phyloP scores from a whole-genome alignment of 805 yeast species.

The Metschnikowia chrysomelidarum region DNA sequence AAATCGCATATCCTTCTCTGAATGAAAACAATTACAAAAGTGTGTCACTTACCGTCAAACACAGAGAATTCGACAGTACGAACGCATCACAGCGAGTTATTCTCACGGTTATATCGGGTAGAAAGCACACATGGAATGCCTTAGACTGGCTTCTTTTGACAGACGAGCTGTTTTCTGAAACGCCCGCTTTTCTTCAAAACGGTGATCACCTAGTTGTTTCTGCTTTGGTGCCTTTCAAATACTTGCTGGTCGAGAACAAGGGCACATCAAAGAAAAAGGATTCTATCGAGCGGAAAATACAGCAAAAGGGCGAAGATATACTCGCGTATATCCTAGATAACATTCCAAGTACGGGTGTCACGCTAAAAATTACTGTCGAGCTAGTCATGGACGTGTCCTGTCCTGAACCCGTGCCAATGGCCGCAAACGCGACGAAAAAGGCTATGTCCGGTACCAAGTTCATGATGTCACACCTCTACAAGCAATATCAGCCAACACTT shows the following conservation, averaged over 20 bases:
- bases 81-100: slow-evolving; percentile 26
- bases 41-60: slow-evolving; percentile 45
- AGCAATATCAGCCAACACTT: slow-evolving; percentile 42
- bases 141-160: slow-evolving; percentile 37
- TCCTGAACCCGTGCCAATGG: slow-evolving; percentile 9
- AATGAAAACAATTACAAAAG: slow-evolving; percentile 43
- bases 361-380: slow-evolving; percentile 40
- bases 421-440: slow-evolving; percentile 3
- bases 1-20: slow-evolving; percentile 27
- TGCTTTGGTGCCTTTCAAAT: slow-evolving; percentile 31
- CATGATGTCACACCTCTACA: slow-evolving; percentile 35
- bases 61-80: slow-evolving; percentile 33
- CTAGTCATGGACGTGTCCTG: slow-evolving; percentile 27
- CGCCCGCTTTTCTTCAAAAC: slow-evolving; percentile 28
- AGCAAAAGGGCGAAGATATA: slow-evolving; percentile 23
- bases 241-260: slow-evolving; percentile 15
- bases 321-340: slow-evolving; percentile 20
- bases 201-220: slow-evolving; percentile 42
- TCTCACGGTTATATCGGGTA: slow-evolving; percentile 37
- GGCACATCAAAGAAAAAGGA: slow-evolving; percentile 11
- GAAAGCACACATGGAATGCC: slow-evolving; percentile 45
- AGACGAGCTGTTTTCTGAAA: slow-evolving; percentile 5
- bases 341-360: slow-evolving; percentile 20
- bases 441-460: slow-evolving; percentile 28
- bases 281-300: slow-evolving; percentile 17